Evolutionary conservation across 768 basidiomycete genomes (phyloP).

Genomic region (Kwoniella heveanensis): DNA sequence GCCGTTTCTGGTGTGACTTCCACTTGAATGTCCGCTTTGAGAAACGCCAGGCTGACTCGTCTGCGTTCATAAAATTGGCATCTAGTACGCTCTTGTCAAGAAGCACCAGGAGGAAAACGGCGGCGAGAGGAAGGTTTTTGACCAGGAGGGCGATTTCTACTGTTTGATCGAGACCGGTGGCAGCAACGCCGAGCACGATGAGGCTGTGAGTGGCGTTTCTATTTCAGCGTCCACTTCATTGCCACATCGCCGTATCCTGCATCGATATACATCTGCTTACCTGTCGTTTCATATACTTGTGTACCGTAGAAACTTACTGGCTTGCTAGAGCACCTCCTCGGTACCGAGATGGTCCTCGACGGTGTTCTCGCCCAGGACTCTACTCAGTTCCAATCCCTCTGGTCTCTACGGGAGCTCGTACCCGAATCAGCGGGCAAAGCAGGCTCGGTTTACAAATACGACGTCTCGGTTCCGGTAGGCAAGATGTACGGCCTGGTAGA

Average conservation of each 20-base stretch:
- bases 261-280: too few species aligned
- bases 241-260: too few species aligned
- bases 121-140: conserved; percentile 70
- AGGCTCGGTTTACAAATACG: conserved; percentile 96
- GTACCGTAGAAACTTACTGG: conserved; percentile 72
- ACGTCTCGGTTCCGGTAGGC: conserved; percentile 82
- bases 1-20: too few species aligned
- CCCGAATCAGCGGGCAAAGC: conserved; percentile 90
- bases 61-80: not conserved
- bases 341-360: conserved; percentile 76
- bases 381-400: conserved; percentile 82
- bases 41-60: not conserved
- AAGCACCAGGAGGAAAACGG: conserved; percentile 68
- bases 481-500: conserved; percentile 88
- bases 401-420: conserved; percentile 88
- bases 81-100: conserved; percentile 60
- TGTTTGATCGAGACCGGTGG: conserved; percentile 94
- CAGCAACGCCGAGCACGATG: conserved; percentile 86
- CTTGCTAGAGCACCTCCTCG: conserved; percentile 73
- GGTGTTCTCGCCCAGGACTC: conserved; percentile 89
- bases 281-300: too few species aligned
- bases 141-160: conserved; percentile 75
- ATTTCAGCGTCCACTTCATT: conserved; percentile 8
- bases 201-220: conserved; percentile 65
- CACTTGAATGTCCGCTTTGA: too few species aligned